These are phyloP conservation scores for Atractiella rhizophila DNA, from an alignment of 768 basidiomycete genomes.

Conservation along the genomic window DNA sequence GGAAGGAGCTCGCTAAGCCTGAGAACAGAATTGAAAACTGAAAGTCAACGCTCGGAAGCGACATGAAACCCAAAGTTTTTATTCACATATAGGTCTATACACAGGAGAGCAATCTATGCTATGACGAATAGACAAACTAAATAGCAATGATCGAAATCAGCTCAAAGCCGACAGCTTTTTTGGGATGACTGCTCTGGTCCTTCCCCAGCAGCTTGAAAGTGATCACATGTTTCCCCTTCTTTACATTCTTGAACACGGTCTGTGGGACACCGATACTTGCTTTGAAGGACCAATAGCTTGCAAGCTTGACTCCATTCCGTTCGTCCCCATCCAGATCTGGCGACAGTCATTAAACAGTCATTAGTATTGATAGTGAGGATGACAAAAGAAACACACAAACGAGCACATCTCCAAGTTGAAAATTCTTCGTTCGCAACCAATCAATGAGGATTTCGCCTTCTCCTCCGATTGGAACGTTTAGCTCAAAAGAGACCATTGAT, in stretches of 20 bases:
- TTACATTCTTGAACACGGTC: constrained; percentile 1
- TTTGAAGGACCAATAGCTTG: constrained; percentile 9
- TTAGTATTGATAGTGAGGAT: no score
- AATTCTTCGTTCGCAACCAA: constrained; percentile 8
- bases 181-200: constrained; percentile 4
- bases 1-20: no score
- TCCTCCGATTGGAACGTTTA: constrained; percentile 12
- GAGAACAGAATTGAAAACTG: no score
- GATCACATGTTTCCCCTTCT: constrained; percentile 3
- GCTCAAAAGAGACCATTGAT: constrained; percentile 14
- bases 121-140: no score
- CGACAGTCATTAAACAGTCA: neutral
- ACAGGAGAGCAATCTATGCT: no score
- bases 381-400: constrained; percentile 3
- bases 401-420: constrained; percentile 8
- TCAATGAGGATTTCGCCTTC: constrained; percentile 6
- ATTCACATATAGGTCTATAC: no score
- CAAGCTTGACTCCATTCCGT: neutral
- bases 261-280: constrained; percentile 11
- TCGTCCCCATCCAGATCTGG: constrained; percentile 7
- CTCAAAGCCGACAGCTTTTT: no score
- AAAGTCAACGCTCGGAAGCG: no score
- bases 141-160: no score
- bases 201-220: constrained; percentile 7
- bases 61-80: no score